Base-by-base conservation (phyloP, 2,329 filamentous ascomycete species). In the Epichloe hybrida region DNA sequence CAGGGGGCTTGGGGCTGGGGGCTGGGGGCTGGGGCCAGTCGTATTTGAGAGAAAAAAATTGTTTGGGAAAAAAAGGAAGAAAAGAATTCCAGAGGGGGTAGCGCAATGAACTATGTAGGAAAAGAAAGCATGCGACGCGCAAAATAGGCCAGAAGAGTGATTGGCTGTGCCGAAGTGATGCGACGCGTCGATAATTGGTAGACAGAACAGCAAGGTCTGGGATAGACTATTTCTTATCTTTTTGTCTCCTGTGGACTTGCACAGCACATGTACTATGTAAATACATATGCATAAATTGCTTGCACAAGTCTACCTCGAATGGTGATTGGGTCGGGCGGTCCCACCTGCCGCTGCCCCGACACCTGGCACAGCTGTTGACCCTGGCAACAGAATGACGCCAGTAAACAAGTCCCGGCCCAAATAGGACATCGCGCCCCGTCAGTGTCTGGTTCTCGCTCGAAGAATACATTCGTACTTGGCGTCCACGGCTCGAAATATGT, bases 391-490 rank as follows among this genome's bases (percentile, higher is more conserved):
- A 23, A 37, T 55, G 54, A 55, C 59, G 54, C 57, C 48, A 59
- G 65, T 67, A 67, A 67, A 66, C 64, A 67, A 66, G 58, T 50
- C 44, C 48, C 36, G 8, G 9, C 46, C 48, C 38, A 40, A 49
- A 42, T 31, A 41, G 47, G 49, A 12, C 46, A 31, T 40, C n/a
- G 20, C 31, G 9, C 13, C 21, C 38, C 35, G 11, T 17, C 35
- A 31, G 27, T 31, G 42, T 42, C 11, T 43, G 35, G 20, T 27
- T 37, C 35, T 20, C 37, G 9, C 34, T 43, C 36, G 40, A 40
- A 17, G 9, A 20, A 31, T 6, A 27, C 21, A n/a, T 35, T 7
- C 31, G 27, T 9, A 13, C 27, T 8, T 38, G 27, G 44, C 38
- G 36, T 6, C 55, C 38, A 34, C 13, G 45, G 39, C 13, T 27